Evolutionary conservation across 2,329 filamentous ascomycete species (phyloP).

Genomic region (Leptographium wingfieldii): DNA sequence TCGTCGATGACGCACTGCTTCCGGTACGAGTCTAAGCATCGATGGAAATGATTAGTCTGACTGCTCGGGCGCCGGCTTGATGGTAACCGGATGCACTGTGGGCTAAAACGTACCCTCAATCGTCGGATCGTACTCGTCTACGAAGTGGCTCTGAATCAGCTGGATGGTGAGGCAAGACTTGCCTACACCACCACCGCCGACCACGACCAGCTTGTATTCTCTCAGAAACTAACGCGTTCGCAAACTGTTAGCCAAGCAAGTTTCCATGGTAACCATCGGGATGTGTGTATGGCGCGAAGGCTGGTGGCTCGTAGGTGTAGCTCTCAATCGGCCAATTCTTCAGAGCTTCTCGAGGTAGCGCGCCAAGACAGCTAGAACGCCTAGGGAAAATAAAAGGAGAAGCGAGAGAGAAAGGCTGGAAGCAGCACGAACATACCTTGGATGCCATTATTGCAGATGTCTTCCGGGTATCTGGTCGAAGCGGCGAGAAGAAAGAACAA

Average conservation of each 20-base stretch:
- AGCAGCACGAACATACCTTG: background rate
- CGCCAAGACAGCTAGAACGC: background rate
- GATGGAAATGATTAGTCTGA: background rate
- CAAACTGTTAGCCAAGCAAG: background rate
- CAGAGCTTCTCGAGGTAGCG: background rate
- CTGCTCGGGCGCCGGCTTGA: no score
- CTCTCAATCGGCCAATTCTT: background rate
- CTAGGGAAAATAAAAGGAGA: background rate
- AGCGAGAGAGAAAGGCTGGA: background rate
- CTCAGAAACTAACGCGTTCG: constrained; percentile 53
- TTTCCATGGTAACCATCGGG: no score
- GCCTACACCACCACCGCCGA: constrained; percentile 94
- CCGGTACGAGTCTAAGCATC: constrained; percentile 77
- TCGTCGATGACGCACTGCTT: constrained; percentile 99
- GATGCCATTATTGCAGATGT: background rate
- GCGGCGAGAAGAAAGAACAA: background rate
- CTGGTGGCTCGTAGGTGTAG: background rate
- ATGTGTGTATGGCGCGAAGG: no score
- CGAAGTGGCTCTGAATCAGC: constrained; percentile 90
- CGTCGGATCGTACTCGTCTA: constrained; percentile 98
- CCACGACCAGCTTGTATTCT: constrained; percentile 94
- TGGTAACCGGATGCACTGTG: background rate
- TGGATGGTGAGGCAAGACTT: constrained; percentile 99
- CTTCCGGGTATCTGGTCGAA: background rate
- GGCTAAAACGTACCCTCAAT: constrained; percentile 66